Evolutionary conservation across 1,139 yeast genomes (phyloP).

Genomic region (Petasospora fabianii): DNA sequence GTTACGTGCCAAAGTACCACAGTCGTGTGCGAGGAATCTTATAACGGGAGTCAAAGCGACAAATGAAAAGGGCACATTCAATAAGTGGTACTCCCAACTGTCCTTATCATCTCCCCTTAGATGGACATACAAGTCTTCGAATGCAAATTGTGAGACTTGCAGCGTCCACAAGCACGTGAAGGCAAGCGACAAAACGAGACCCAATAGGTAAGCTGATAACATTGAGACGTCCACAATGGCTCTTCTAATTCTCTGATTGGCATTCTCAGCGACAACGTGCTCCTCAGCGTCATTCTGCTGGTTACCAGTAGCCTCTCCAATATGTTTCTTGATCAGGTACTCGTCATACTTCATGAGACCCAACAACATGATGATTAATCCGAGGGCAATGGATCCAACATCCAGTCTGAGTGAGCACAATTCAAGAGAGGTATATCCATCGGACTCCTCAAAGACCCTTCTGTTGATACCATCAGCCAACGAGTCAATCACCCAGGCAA

Average conservation of each 20-base stretch:
- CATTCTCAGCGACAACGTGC: neutral
- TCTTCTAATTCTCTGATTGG: neutral
- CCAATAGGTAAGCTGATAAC: neutral
- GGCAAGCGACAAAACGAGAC: neutral
- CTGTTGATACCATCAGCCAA: neutral
- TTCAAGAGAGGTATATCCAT: slow-evolving; percentile 4
- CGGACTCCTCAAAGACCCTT: neutral
- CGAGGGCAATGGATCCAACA: slow-evolving; percentile 9
- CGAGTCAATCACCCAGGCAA: neutral
- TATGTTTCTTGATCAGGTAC: slow-evolving; percentile 10
- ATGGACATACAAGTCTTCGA: neutral
- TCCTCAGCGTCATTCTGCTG: neutral
- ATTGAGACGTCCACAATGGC: neutral
- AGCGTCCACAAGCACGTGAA: neutral
- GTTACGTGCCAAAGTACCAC: neutral
- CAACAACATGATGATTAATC: slow-evolving; percentile 6
- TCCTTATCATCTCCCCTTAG: neutral
- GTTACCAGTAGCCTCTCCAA: neutral
- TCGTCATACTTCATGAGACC: slow-evolving; percentile 16
- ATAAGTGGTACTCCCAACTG: neutral
- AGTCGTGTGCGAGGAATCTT: neutral
- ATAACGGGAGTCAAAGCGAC: neutral
- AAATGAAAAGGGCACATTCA: neutral
- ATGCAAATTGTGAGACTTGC: neutral
- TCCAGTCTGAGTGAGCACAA: slow-evolving; percentile 6